Conservation (phyloP, 75 land plant species). For the Selaginella tamariscina region DNA sequence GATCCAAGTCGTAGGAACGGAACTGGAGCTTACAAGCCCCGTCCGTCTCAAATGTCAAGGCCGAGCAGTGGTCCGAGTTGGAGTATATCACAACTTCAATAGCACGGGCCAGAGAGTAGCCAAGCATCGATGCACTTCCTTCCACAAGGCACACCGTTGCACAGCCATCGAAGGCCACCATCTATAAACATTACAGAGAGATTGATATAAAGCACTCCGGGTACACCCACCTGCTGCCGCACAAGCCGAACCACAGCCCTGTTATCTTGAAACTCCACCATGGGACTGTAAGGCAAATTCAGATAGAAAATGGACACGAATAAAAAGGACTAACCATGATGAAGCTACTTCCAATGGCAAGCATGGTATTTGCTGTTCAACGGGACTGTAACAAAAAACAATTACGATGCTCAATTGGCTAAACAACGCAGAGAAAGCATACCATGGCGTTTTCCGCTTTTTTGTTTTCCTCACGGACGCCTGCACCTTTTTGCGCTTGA, state of each 20-base stretch:
- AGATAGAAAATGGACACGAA: too few relatives aligned
- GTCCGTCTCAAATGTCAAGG: neutral
- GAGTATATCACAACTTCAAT: neutral
- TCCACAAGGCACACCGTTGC: neutral
- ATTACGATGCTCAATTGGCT: too few relatives aligned
- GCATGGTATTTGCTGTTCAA: too few relatives aligned
- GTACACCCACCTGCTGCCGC: neutral
- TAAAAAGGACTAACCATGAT: too few relatives aligned
- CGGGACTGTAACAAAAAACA: too few relatives aligned
- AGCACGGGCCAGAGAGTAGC: neutral
- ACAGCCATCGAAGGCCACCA: neutral
- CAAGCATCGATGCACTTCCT: constrained; percentile 9
- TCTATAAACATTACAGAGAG: neutral
- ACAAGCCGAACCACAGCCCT: neutral
- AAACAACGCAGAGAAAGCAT: too few relatives aligned
- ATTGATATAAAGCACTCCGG: neutral
- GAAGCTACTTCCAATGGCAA: too few relatives aligned
- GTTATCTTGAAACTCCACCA: too few relatives aligned
- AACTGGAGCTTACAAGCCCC: neutral
- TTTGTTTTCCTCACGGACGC: too few relatives aligned
- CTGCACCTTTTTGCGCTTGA: too few relatives aligned
- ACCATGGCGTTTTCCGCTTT: too few relatives aligned
- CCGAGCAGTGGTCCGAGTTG: neutral
- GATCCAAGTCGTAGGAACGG: neutral
- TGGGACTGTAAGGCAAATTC: too few relatives aligned